Conservation (phyloP, 1,284 basidiomycete genomes). For the Veloboletus limbatus region DNA sequence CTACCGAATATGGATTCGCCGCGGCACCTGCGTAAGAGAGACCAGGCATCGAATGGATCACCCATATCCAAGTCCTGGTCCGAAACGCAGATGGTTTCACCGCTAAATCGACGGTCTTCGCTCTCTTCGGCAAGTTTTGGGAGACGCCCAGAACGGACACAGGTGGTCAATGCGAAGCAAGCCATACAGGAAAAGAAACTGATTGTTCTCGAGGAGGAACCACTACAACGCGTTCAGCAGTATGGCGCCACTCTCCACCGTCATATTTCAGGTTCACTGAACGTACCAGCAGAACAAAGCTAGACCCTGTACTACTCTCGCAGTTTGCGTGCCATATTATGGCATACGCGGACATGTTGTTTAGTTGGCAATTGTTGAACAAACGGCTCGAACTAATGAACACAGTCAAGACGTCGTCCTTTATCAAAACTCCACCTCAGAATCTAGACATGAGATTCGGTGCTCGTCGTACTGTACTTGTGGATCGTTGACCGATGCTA, state of each 20-base stretch:
- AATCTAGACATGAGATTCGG: conserved; percentile 38
- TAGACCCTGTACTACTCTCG: conserved; percentile 28
- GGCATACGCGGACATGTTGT: conserved; percentile 72
- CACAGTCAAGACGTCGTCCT: conserved; percentile 42
- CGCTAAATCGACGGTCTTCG: conserved; percentile 34
- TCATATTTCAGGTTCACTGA: not conserved
- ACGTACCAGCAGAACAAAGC: conserved; percentile 7
- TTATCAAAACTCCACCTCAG: conserved; percentile 23
- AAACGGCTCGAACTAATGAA: conserved; percentile 72
- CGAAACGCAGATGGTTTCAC: conserved; percentile 36
- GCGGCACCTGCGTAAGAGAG: conserved; percentile 24
- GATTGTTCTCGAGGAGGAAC: conserved; percentile 33
- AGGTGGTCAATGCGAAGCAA: conserved; percentile 30
- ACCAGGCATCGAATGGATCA: conserved; percentile 31
- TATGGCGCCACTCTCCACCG: not conserved
- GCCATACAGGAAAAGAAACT: conserved; percentile 37
- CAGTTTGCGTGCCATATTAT: conserved; percentile 62
- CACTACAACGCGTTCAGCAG: conserved; percentile 12
- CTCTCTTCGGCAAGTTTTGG: conserved; percentile 41
- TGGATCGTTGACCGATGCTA: not conserved
- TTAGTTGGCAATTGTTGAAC: conserved; percentile 64
- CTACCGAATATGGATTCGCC: conserved; percentile 25
- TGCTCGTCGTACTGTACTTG: conserved; percentile 15
- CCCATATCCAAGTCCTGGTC: conserved; percentile 56
- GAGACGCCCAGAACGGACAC: conserved; percentile 40